Conservation (phyloP, 176 grass and related monocot genomes). For the Melocanna baccifera region DNA sequence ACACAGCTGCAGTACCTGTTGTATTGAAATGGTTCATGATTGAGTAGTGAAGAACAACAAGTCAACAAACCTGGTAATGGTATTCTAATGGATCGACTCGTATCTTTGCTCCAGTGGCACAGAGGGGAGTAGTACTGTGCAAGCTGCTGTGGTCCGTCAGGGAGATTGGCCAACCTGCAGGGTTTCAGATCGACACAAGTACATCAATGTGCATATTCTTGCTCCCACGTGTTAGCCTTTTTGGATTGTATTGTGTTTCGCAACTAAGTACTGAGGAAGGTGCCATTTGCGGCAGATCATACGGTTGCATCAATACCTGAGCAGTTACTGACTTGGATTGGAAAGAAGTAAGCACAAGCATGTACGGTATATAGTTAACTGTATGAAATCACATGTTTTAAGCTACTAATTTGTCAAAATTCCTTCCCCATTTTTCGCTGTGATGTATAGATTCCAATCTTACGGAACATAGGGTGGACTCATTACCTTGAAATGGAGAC, state of each 20-base stretch:
- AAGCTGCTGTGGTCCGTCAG: neutral
- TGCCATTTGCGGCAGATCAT: neutral
- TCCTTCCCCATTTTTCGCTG: neutral
- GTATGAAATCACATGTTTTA: neutral
- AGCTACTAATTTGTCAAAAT: neutral
- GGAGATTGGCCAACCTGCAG: conserved; percentile 7
- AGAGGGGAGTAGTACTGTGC: conserved; percentile 1
- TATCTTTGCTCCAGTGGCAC: neutral
- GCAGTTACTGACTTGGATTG: neutral
- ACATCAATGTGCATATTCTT: conserved; percentile 15
- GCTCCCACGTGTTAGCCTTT: conserved; percentile 6
- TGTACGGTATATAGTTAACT: neutral
- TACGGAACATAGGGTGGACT: neutral
- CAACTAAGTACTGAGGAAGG: neutral
- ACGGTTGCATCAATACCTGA: conserved; percentile 3
- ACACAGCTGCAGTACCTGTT: neutral
- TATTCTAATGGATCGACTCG: neutral
- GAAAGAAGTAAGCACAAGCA: conserved; percentile 18
- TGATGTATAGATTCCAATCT: neutral
- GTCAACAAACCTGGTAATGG: neutral
- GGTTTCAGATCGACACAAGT: conserved; percentile 18
- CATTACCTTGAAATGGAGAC: conserved; percentile 6
- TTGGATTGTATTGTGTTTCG: conserved; percentile 6
- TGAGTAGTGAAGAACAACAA: neutral
- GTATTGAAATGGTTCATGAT: neutral